Conservation (phyloP, 176 grass and related monocot species). For the Bolboschoenus planiculmis region DNA sequence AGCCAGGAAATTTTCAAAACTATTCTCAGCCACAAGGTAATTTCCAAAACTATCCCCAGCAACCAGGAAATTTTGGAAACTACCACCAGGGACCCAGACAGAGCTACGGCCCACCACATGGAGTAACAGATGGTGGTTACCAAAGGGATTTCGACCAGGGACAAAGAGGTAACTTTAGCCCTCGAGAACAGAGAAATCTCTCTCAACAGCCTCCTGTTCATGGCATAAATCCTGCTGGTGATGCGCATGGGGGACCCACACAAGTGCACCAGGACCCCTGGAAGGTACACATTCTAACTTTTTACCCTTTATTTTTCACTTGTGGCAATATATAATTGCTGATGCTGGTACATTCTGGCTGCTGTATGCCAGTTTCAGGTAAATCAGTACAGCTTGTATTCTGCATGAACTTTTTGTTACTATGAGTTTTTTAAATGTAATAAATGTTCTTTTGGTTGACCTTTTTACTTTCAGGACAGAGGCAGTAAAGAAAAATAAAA, state of each 20-base stretch:
- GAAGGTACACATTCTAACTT: neutral
- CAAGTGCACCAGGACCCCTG: neutral
- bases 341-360: neutral
- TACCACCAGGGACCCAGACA: conserved; percentile 32
- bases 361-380: neutral
- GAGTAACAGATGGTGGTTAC: conserved; percentile 38
- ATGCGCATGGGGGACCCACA: neutral
- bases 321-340: neutral
- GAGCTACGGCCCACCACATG: conserved; percentile 29
- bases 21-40: conserved; percentile 32
- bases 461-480: conserved; percentile 23
- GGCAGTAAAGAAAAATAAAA: neutral
- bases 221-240: neutral
- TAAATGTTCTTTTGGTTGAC: neutral
- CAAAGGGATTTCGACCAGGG: conserved; percentile 16
- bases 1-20: conserved; percentile 41
- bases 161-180: conserved; percentile 40
- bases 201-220: conserved; percentile 30
- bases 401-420: neutral
- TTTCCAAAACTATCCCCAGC: conserved; percentile 39
- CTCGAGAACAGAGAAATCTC: conserved; percentile 46
- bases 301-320: neutral
- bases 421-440: neutral
- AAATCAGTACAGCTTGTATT: neutral
- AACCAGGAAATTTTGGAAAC: conserved; percentile 35